phyloP scores from a whole-genome alignment of 331 rosid genomes.

The Stylosanthes scabra region DNA sequence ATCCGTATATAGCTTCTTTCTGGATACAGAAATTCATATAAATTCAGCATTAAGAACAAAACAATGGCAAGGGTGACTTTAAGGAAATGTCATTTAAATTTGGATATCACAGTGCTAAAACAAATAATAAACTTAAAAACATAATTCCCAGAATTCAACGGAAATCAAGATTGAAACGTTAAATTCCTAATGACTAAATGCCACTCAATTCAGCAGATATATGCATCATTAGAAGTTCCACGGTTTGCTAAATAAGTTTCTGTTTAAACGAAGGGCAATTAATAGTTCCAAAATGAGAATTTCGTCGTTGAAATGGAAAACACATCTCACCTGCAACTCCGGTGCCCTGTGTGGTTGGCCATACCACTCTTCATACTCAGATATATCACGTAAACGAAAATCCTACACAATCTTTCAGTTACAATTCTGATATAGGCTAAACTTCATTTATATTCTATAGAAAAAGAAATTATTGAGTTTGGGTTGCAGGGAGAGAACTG shows the following conservation, averaged over 20 bases:
- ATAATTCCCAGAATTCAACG: constrained; percentile 1
- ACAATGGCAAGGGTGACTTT: neutral
- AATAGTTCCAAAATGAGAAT: constrained; percentile 28
- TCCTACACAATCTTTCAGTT: constrained; percentile 58
- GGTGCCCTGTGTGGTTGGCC: constrained; percentile 92
- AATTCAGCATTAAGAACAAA: constrained; percentile 31
- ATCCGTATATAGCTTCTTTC: constrained; percentile 94
- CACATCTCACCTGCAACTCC: constrained; percentile 74
- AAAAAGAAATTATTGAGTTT: constrained; percentile 6
- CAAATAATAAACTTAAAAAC: neutral
- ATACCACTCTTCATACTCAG: constrained; percentile 93
- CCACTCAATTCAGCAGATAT: no score
- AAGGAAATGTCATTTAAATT: neutral
- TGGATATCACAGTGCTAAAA: neutral
- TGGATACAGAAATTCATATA: constrained; percentile 47
- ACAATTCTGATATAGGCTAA: constrained; percentile 33
- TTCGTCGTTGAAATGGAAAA: constrained; percentile 25
- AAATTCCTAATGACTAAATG: no score
- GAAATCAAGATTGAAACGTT: constrained; percentile 21
- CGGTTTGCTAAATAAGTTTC: constrained; percentile 21
- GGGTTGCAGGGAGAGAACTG: neutral
- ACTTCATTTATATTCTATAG: neutral
- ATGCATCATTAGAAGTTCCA: constrained; percentile 17
- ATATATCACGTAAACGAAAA: constrained; percentile 80
- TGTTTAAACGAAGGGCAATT: constrained; percentile 11